Evolutionary conservation across 2,329 filamentous ascomycete genomes (phyloP).

Genomic region (Nemania sp.): DNA sequence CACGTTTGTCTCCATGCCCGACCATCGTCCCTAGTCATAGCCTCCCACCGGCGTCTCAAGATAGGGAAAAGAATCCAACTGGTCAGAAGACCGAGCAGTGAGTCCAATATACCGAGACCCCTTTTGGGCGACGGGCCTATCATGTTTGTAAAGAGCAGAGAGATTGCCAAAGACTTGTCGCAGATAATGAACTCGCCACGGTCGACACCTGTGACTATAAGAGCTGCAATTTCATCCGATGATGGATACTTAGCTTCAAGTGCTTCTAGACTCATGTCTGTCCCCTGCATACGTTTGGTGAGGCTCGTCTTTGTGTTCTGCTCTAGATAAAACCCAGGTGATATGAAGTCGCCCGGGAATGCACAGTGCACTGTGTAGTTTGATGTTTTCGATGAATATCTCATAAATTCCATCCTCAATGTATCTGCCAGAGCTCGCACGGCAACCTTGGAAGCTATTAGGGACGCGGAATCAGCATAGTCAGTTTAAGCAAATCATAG

Average conservation of each 20-base stretch:
- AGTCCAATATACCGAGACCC: conserved; percentile 27
- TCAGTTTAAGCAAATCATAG: not conserved
- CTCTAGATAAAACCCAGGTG: conserved; percentile 32
- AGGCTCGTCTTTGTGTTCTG: conserved; percentile 35
- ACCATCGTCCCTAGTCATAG: conserved; percentile 3
- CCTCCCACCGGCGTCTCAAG: conserved; percentile 5
- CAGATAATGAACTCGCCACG: conserved; percentile 35
- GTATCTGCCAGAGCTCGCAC: conserved; percentile 35
- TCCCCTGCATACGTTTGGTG: conserved; percentile 36
- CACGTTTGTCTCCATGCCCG: too few species aligned
- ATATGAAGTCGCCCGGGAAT: conserved; percentile 35
- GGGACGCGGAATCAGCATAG: not conserved
- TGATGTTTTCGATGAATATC: conserved; percentile 26
- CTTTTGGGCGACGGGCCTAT: conserved; percentile 33
- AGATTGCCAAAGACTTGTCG: conserved; percentile 27
- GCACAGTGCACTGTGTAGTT: conserved; percentile 34
- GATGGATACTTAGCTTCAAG: conserved; percentile 30
- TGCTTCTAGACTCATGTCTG: conserved; percentile 20
- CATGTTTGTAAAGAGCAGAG: conserved; percentile 31
- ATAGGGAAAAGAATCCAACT: conserved; percentile 27
- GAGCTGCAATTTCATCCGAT: conserved; percentile 28
- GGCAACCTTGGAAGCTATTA: conserved; percentile 28
- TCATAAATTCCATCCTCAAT: conserved; percentile 32
- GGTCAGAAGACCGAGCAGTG: conserved; percentile 17
- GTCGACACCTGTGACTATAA: conserved; percentile 28